Base-by-base conservation (phyloP, 305 asterid genomes). In the Solanum hybrid region DNA sequence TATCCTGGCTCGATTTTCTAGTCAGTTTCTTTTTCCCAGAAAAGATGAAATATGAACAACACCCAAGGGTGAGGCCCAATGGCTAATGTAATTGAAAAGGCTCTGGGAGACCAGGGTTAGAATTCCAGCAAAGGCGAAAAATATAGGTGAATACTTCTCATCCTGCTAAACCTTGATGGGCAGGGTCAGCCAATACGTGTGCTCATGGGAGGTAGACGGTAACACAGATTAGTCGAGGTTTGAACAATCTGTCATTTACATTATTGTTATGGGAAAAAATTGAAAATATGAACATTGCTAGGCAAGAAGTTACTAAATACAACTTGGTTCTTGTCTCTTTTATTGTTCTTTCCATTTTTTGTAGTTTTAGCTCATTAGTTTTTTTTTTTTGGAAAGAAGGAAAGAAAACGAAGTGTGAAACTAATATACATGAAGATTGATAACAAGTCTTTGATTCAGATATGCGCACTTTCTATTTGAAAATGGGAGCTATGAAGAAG, bases 391-490 rank as follows among this genome's bases (percentile, higher is more conserved):
- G 14, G 32, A 12, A 80, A 38, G 13, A 4, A 40, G 34, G 66
- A 79, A 79, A 12, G n/a, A 38, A 80, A 81, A 26, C 5, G 2
- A 82, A 82, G 72, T 45, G 87, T 31, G 73, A 82, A 15, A 45
- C 38, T 45, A 82, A 29, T 82, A 78, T 17, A 72, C 26, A 31
- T 75, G 45, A 75, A 56, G 29, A 38, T 76, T 51, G 60, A 80
- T 88, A 77, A 77, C 77, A 26, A 76, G 32, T 34, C 37, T 84
- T 79, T 89, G 14, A 27, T 91, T 86, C 96, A 96, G 99, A 92
- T 97, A 97, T 93, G 98, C 99, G 7, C 98, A 95, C 93, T 92
- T 94, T 93, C 95, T 97, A 91, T 97, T 94, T 92, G 99, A 95
- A 86, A 97, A 96, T 89, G 98, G 98, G 87, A 93, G 93, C 94